Evolutionary conservation across 2,329 filamentous ascomycete genomes (phyloP), one percentile per base, ranked within the genome.

Genomic region (Dactylellina sp.): DNA sequence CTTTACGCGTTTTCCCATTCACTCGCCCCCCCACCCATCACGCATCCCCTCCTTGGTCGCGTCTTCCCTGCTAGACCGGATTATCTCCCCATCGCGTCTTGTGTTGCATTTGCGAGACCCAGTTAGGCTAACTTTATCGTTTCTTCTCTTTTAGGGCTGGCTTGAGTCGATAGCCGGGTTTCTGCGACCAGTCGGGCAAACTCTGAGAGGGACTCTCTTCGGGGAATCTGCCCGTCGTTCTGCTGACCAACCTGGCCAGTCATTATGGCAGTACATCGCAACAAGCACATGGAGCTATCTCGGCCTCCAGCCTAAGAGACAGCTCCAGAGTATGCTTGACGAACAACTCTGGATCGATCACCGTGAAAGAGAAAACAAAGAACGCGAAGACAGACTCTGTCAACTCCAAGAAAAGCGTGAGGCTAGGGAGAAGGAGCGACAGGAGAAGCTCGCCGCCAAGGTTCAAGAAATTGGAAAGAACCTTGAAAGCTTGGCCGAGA

Each of bases 1-100:
- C 61, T 74, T 74, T 52, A 74, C 70, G 70, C 70, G 70, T 74
- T 74, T 66, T 9, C 53, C 32, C 39, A 50, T 47, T 61, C 42
- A 50, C 12, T 12, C 46, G 7, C 39, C 32, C 46, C 60, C 47
- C 60, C 59, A 47, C 60, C 44, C 49, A 37, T 37, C 52, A 22
- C 46, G 20, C 68, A 44, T 20, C 42, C 22, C 22, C 40, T 18
- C 42, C 22, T 25, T 28, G 7, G 50, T 64, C 66, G 66, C 66
- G 66, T 71, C 49, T 62, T 50, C 18, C 32, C 14, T 55, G 5
- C 16, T 12, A n/a, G 14, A 22, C 44, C n/a, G 40, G n/a, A 32
- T 35, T 68, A 9, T 44, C 49, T 47, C 42, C 35, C 14, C 32
- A 16, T 66, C 42, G 35, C 18, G 32, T 47, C 14, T 52, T 18